Evolutionary conservation across 2,329 filamentous ascomycete species (phyloP).

Genomic region (Fusarium annulatum): DNA sequence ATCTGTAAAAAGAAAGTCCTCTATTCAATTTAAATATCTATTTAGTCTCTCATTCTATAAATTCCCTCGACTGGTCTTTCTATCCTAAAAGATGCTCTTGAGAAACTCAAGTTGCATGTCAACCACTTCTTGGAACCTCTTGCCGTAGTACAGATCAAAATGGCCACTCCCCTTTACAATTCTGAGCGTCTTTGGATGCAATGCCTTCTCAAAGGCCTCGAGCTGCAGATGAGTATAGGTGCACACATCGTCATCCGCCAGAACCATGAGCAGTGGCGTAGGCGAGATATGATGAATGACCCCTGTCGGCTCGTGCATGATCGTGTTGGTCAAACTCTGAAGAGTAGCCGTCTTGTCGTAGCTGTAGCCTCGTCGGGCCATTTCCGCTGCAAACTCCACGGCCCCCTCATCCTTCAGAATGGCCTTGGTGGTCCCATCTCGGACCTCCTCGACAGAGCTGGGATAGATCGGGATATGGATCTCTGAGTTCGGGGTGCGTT

Average conservation of each 20-base stretch:
- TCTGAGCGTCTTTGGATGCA: neutral
- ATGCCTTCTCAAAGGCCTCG: neutral
- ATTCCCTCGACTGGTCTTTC: accelerated
- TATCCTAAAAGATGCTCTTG: neutral
- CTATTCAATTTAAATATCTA: neutral
- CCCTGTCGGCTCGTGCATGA: accelerated
- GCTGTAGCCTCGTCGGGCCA: neutral
- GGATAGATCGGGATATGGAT: neutral
- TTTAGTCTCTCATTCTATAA: neutral
- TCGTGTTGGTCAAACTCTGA: neutral
- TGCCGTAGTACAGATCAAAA: neutral
- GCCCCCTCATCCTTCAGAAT: neutral
- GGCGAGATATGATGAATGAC: neutral
- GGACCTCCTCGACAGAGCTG: neutral
- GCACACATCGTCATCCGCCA: neutral
- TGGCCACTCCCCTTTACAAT: neutral
- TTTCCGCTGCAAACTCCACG: neutral
- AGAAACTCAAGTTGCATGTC: neutral
- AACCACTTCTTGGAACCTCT: neutral
- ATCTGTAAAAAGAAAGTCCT: neutral
- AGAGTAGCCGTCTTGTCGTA: neutral
- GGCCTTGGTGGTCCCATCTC: neutral
- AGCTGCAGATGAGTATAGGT: neutral
- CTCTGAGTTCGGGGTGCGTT: accelerated
- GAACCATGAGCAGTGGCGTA: neutral